Conservation (phyloP, 2,329 filamentous ascomycete genomes). For the Calonectria pseudoturangicola region DNA sequence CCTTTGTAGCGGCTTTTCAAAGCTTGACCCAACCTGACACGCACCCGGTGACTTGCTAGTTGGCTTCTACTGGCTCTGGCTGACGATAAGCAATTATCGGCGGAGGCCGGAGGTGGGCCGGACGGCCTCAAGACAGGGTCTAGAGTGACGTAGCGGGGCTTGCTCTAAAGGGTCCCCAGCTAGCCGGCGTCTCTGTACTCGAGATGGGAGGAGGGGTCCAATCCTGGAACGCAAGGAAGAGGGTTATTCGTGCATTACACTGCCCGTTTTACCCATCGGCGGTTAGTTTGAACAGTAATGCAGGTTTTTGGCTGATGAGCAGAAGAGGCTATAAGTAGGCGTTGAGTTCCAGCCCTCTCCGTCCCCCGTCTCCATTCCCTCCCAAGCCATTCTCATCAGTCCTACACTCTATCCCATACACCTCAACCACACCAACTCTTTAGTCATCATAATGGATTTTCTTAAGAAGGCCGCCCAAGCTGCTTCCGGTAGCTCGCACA, state of each 20-base stretch:
- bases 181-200: conserved; percentile 1
- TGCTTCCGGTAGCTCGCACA: conserved; percentile 41
- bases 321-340: conserved; percentile 45
- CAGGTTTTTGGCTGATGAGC: conserved; percentile 11
- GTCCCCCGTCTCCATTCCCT: not conserved
- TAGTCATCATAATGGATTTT: conserved; percentile 61
- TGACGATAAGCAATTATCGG: conserved; percentile 34
- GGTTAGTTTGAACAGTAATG: conserved; percentile 22
- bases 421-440: conserved; percentile 13
- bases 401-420: conserved; percentile 17
- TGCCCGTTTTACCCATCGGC: conserved; percentile 38
- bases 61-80: conserved; percentile 24
- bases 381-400: conserved; percentile 2
- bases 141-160: conserved; percentile 51
- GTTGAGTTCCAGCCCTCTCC: conserved; percentile 25
- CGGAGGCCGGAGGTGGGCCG: conserved; percentile 20
- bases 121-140: conserved; percentile 43
- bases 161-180: conserved; percentile 1
- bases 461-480: conserved; percentile 61
- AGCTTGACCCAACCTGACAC: conserved; percentile 30
- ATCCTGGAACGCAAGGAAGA: conserved; percentile 8
- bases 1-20: conserved; percentile 13
- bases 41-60: conserved; percentile 28
- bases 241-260: conserved; percentile 7
- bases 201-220: conserved; percentile 16